Base-by-base conservation (phyloP, 2,329 filamentous ascomycete species). In the Arthrobotrys sinensis region DNA sequence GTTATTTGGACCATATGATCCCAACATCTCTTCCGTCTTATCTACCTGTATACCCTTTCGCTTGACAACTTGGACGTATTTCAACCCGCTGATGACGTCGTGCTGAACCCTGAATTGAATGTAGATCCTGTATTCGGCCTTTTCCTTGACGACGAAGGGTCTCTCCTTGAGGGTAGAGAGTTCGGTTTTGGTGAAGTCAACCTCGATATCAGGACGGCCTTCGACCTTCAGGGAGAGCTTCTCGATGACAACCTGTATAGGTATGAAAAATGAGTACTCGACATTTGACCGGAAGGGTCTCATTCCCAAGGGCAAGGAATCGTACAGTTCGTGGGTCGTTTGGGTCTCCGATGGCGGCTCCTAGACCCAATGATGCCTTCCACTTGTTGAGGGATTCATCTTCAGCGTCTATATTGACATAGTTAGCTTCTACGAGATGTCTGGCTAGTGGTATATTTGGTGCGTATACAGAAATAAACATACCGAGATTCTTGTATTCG, bases 11-110 rank as follows among this genome's bases (percentile, higher is more conserved):
- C 93, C 92, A 83, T 95, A 99, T 82, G 93, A 97, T 82, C 95
- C 94, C 89, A 99, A 92, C 96, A 99, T 99, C 87, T 98, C 95
- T 82, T 96, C 92, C 83, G 96, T 92, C 89, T 97, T 99, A 87
- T 92, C 93, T 79, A 95, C 90, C 76, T 90, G 90, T 84, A 98
- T 88, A 68, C 93, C 92, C 88, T 94, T 94, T 82, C 94, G 89
- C 89, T 96, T 97, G 80, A 97, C 92, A 46, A 94, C 89, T 86
- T 99, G 96, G 73, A 99, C 89, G 85, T 98, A 99, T 87, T 97
- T 96, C 84, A 99, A 86, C 53, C 96, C 96, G 82, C 93, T 96
- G 69, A 98, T 89, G 81, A 99, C 95, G 86, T 98, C 92, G 85
- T 97, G 94, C 88, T 99, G 94, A 53, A 99, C 96, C 86, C 94